Conservation (phyloP, 1,284 basidiomycete genomes). For the Meira nashicola region DNA sequence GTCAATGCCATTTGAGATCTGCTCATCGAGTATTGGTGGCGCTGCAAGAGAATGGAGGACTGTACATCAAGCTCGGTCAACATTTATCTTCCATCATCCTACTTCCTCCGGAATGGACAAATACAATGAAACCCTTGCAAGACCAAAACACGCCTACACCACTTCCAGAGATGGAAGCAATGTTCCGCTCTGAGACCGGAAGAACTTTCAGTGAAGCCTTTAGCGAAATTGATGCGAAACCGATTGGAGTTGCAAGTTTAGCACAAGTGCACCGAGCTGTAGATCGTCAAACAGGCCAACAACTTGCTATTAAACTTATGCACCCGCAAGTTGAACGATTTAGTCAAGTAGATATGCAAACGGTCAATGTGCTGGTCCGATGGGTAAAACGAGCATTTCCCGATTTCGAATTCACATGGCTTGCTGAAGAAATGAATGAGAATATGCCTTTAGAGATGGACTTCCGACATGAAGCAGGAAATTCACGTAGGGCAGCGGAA, state of each 20-base stretch:
- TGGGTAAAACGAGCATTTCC: slow-evolving; percentile 79
- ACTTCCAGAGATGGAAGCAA: slow-evolving; percentile 46
- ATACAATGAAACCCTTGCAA: slow-evolving; percentile 61
- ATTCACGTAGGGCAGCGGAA: slow-evolving; percentile 66
- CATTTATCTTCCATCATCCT: slow-evolving; percentile 63
- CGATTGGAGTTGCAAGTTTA: slow-evolving; percentile 86
- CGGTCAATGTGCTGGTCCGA: slow-evolving; percentile 58
- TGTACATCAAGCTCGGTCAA: slow-evolving; percentile 75
- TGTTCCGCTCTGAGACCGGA: slow-evolving; percentile 49
- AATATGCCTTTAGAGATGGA: slow-evolving; percentile 92
- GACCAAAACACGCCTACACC: slow-evolving; percentile 52
- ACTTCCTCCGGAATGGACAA: slow-evolving; percentile 72
- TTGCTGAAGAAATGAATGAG: slow-evolving; percentile 55
- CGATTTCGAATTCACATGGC: slow-evolving; percentile 90
- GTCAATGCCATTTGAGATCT: slow-evolving; percentile 49
- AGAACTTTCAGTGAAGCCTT: slow-evolving; percentile 47
- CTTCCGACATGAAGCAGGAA: slow-evolving; percentile 80
- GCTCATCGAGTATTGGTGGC: slow-evolving; percentile 45
- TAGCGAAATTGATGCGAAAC: slow-evolving; percentile 76
- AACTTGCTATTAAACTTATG: slow-evolving; percentile 94
- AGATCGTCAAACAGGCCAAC: slow-evolving; percentile 58
- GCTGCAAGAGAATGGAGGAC: slow-evolving; percentile 69
- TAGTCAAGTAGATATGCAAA: slow-evolving; percentile 74
- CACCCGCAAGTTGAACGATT: slow-evolving; percentile 93
- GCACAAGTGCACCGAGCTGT: slow-evolving; percentile 89